Evolutionary conservation across 2,329 filamentous ascomycete species (phyloP), one percentile per base, ranked within the genome.

Genomic region (Trichocomaceae sp.): DNA sequence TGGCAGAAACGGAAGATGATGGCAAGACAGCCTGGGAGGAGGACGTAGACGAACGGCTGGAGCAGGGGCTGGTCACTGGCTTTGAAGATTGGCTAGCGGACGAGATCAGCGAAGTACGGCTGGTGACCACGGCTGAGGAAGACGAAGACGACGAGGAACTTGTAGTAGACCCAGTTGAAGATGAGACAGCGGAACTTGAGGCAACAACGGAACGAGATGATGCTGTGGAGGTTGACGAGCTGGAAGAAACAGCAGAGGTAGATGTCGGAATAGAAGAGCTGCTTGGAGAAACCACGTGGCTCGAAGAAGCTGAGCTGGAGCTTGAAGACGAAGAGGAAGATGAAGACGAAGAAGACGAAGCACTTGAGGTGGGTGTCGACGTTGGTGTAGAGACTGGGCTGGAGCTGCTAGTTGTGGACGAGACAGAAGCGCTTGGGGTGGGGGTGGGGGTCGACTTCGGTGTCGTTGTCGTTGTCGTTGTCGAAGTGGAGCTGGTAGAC

Each of bases 301-400:
- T 50, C 12, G 48, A 50, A 20, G 17, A 26, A 22, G 49, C 39
- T 3, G 49, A 51, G 37, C 37, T 46, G 5, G 50, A n/a, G 31
- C 44, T 39, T 29, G 49, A 45, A 19, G 41, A 52, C 20, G 49
- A 45, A 29, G 50, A 52, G 0, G 50, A 52, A 1, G 50, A 42
- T 0, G 39, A 52, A 3, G 50, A 45, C 26, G 50, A 22, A 0
- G 37, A 41, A 29, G 48, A 13, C 5, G 49, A 52, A n/a, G 51
- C 23, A 15, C 41, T 47, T 52, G 29, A 23, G 12, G 15, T 19
- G 15, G 50, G 31, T 5, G 26, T 33, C 22, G 39, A 17, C 8
- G 22, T 52, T 12, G 39, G 29, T 15, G 10, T 45, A 20, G 19
- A 47, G 26, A 15, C 22, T n/a, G 45, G 12, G 8, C n/a, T 47